Conservation (phyloP, 768 basidiomycete species). For the Russula ochroleuca region DNA sequence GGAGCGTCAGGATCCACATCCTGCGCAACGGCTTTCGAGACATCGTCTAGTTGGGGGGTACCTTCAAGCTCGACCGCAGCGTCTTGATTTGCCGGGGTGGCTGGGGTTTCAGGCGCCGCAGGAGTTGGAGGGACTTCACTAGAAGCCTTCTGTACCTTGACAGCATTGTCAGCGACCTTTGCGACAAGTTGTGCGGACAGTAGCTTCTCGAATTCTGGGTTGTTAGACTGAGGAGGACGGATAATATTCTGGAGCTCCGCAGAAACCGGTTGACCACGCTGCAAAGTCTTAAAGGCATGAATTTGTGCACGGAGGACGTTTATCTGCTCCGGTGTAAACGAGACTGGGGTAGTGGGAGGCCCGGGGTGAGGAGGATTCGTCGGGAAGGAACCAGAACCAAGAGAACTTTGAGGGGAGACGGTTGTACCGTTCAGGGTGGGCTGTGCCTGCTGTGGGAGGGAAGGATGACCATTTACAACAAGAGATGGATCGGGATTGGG, state of each 20-base stretch:
- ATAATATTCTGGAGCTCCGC: slow-evolving; percentile 67
- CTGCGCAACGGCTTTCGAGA: slow-evolving; percentile 69
- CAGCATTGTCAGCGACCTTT: slow-evolving; percentile 67
- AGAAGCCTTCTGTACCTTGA: slow-evolving; percentile 62
- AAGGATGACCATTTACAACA: slow-evolving; percentile 49
- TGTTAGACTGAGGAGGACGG: slow-evolving; percentile 55
- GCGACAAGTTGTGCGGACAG: slow-evolving; percentile 57
- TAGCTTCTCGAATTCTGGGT: slow-evolving; percentile 60
- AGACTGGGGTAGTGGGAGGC: slow-evolving; percentile 67
- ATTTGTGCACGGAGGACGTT: slow-evolving; percentile 76
- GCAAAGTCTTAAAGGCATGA: slow-evolving; percentile 71
- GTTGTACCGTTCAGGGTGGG: slow-evolving; percentile 36
- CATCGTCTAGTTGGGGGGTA: slow-evolving; percentile 46
- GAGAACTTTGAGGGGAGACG: slow-evolving; percentile 39
- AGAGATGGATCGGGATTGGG: slow-evolving; percentile 29
- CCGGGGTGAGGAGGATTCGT: slow-evolving; percentile 47
- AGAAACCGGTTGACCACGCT: slow-evolving; percentile 61
- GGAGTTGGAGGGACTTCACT: slow-evolving; percentile 31
- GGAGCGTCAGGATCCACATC: slow-evolving; percentile 77
- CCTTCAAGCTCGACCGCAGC: slow-evolving; percentile 56
- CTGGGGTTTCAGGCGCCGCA: slow-evolving; percentile 10
- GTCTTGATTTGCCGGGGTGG: slow-evolving; percentile 28
- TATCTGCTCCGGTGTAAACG: slow-evolving; percentile 75
- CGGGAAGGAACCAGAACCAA: slow-evolving; percentile 49
- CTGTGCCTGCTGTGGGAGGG: slow-evolving; percentile 29